These are phyloP conservation scores for Dillenia turbinata DNA, from an alignment of 164 flowering plant genomes.

Conservation along the genomic window DNA sequence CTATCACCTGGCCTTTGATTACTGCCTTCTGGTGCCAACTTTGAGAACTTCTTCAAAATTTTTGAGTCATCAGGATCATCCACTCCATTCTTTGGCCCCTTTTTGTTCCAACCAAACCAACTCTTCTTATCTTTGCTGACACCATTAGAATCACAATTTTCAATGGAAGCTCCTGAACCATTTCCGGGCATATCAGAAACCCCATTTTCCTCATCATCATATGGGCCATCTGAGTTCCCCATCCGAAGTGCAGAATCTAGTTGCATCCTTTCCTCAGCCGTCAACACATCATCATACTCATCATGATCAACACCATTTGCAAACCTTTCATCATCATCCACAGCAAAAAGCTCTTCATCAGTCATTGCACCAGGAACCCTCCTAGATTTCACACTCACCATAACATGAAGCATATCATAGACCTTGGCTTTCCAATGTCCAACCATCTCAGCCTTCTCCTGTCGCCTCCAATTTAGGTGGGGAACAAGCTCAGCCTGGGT, in stretches of 20 bases:
- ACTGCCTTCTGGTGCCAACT: constrained; percentile 64
- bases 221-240: constrained; percentile 58
- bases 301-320: constrained; percentile 62
- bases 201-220: constrained; percentile 63
- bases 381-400: constrained; percentile 97
- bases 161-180: constrained; percentile 39
- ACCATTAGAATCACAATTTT: constrained; percentile 56
- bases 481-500: constrained; percentile 96
- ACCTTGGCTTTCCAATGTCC: constrained; percentile 96
- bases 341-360: constrained; percentile 94
- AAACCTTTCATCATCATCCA: constrained; percentile 67
- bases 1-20: constrained; percentile 44
- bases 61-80: constrained; percentile 68
- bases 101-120: constrained; percentile 95
- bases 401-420: constrained; percentile 95
- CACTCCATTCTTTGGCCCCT: constrained; percentile 44
- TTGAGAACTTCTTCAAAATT: constrained; percentile 66
- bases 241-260: constrained; percentile 81
- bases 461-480: constrained; percentile 93
- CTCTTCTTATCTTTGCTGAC: constrained; percentile 75
- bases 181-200: constrained; percentile 44
- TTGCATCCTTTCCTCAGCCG: constrained; percentile 89
- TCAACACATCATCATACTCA: constrained; percentile 74
- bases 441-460: constrained; percentile 92
- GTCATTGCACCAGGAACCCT: constrained; percentile 99